phyloP scores from a whole-genome alignment of 352 stramenopile species.

The Sclerospora graminicola region DNA sequence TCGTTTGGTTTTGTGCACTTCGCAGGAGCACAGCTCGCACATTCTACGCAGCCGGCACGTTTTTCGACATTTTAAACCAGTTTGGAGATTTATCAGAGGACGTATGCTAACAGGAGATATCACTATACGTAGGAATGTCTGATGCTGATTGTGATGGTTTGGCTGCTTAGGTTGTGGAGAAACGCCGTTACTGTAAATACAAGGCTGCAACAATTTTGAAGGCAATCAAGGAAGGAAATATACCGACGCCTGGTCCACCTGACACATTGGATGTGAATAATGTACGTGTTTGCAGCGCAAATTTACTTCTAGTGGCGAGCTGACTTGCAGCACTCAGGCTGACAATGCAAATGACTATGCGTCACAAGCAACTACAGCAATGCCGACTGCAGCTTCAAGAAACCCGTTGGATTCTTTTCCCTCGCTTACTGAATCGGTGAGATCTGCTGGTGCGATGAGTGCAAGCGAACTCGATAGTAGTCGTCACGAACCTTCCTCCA shows the following conservation, averaged over 20 bases:
- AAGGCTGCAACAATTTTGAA: slow-evolving; percentile 94
- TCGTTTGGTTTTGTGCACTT: not conserved
- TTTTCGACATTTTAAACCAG: slow-evolving; percentile 95
- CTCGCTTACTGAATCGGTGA: slow-evolving; percentile 41
- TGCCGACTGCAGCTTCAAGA: slow-evolving; percentile 12
- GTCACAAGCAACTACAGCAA: slow-evolving; percentile 1
- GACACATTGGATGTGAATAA: slow-evolving; percentile 31
- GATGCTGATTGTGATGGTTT: not conserved
- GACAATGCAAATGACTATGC: slow-evolving; percentile 10
- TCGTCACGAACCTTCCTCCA: slow-evolving; percentile 9
- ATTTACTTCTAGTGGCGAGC: not conserved
- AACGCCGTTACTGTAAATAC: slow-evolving; percentile 92
- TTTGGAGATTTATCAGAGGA: slow-evolving; percentile 86
- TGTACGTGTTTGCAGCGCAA: slow-evolving; percentile 13
- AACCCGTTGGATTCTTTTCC: slow-evolving; percentile 24
- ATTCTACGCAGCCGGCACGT: slow-evolving; percentile 94
- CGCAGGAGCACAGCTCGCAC: slow-evolving; percentile 86
- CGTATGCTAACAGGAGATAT: slow-evolving; percentile 17
- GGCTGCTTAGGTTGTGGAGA: slow-evolving; percentile 58
- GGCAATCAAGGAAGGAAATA: slow-evolving; percentile 88
- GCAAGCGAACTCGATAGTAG: slow-evolving; percentile 18
- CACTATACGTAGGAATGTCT: not conserved
- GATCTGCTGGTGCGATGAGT: slow-evolving; percentile 22
- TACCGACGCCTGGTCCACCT: slow-evolving; percentile 70
- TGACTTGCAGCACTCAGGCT: slow-evolving; percentile 4